Evolutionary conservation across 2,329 filamentous ascomycete genomes (phyloP), one percentile per base, ranked within the genome.

Genomic region (Cladosporium colombiae): DNA sequence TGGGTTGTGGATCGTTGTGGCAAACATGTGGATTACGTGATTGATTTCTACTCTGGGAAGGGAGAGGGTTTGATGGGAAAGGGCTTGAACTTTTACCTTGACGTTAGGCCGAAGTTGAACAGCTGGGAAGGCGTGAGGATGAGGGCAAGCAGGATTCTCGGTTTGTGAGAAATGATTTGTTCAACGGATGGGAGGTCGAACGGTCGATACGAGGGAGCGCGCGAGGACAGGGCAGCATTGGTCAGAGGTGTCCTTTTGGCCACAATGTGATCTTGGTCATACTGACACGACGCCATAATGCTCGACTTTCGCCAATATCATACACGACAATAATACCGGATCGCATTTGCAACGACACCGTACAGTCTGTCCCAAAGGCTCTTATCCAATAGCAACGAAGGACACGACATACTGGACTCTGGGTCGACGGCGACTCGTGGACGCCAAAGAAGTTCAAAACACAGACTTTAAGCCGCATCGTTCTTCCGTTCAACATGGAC

Each of bases 1-100:
- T 99, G 95, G 95, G 88, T 97, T 27, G 89, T 99, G 40, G 93
- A 99, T 79, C 85, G 95, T 61, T 98, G 95, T 76, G 94, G 91
- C 33, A 89, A 83, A 23, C 87, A 87, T 74, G 81, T 99, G 58
- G 95, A 98, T 73, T 99, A 99, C 77, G 90, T 99, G 46, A 99
- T 99, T 78, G 95, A 99, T 79, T 99, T 99, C 74, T 99, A 99
- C 76, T 88, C 92, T 5, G 95, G 95, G 0, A 87, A 83, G 71
- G 69, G 65, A 3, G 64, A 62, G 44, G 78, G 75, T 65, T 77
- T 68, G 73, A 70, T 66, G 31, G 78, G 76, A 65, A 80, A 80
- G 65, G 83, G 82, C 53, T 73, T 89, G 70, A 89, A 84, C 70
- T 89, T 89, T 71, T 89, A 86, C 73, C 74, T 89, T 61, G 87